Percentiles rank a stretch among this genome's conserved stretches.
These are phyloP conservation scores for Actinomucor elegans DNA, from an alignment of 371 early-diverging fungal species.

Conservation along the genomic window DNA sequence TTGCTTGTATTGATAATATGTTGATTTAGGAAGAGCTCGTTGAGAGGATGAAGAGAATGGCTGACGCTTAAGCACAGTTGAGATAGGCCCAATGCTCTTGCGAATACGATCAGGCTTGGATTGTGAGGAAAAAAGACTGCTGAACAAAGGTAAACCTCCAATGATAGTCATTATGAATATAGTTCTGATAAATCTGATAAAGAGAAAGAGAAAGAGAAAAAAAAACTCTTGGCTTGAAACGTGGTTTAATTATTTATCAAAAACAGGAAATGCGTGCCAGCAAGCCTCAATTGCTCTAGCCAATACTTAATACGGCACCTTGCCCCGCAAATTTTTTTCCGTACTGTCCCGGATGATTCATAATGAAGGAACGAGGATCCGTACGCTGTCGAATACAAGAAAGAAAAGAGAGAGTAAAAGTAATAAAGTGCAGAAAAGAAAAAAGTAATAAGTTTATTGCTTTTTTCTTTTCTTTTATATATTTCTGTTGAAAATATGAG, in stretches of 20 bases:
- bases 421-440: background rate
- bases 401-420: background rate
- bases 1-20: conserved; percentile 15
- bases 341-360: conserved; percentile 35
- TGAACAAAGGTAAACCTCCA: conserved; percentile 26
- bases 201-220: conserved; percentile 4
- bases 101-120: conserved; percentile 33
- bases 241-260: conserved; percentile 4
- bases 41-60: conserved; percentile 20
- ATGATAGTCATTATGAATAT: conserved; percentile 25
- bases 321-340: conserved; percentile 11
- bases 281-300: conserved; percentile 1
- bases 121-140: conserved; percentile 30
- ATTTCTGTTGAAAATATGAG: background rate
- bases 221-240: background rate
- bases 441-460: background rate
- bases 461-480: conserved; percentile 8
- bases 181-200: too few relatives aligned
- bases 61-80: conserved; percentile 35
- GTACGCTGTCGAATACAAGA: background rate
- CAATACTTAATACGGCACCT: conserved; percentile 1
- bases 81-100: conserved; percentile 41
- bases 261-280: background rate
- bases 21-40: conserved; percentile 15
- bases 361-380: conserved; percentile 7